Percentiles rank a stretch among this genome's conserved stretches.
These are phyloP conservation scores for Cladophialophora chaetospira DNA, from an alignment of 2,329 filamentous ascomycete genomes.

Conservation along the genomic window DNA sequence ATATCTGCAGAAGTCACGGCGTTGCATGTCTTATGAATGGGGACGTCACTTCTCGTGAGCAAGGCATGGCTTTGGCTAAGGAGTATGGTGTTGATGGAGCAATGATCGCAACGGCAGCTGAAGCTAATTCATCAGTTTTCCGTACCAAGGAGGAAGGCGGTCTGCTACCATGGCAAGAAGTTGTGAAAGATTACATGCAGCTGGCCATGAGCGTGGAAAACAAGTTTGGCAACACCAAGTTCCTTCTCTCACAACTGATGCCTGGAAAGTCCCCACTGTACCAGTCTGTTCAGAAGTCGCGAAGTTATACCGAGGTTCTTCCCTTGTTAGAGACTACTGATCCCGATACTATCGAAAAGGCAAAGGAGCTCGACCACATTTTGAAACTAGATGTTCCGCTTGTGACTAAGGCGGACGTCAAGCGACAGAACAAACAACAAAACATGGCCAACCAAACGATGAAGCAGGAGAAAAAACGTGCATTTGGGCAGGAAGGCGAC, in stretches of 20 bases:
- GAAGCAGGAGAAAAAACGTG: slow-evolving; percentile 28
- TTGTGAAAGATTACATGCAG: slow-evolving; percentile 74
- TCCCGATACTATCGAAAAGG: slow-evolving; percentile 57
- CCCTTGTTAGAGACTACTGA: slow-evolving; percentile 65
- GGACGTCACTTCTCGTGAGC: slow-evolving; percentile 75
- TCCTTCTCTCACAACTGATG: slow-evolving; percentile 79
- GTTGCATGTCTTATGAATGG: slow-evolving; percentile 96
- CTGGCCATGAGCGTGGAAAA: slow-evolving; percentile 78
- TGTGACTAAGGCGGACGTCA: slow-evolving; percentile 31
- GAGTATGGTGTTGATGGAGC: slow-evolving; percentile 89
- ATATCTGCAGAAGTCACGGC: slow-evolving; percentile 77
- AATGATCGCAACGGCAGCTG: slow-evolving; percentile 94
- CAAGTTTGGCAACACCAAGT: slow-evolving; percentile 90
- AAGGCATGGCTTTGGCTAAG: slow-evolving; percentile 69
- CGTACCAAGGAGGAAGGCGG: slow-evolving; percentile 69
- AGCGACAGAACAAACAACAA: slow-evolving; percentile 30
- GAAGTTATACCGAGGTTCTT: slow-evolving; percentile 72
- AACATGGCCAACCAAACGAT: slow-evolving; percentile 26
- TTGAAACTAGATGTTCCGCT: slow-evolving; percentile 59
- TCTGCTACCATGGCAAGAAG: slow-evolving; percentile 71
- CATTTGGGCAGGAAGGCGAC: slow-evolving; percentile 12
- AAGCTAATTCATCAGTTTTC: slow-evolving; percentile 90
- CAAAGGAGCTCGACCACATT: slow-evolving; percentile 65
- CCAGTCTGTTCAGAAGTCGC: slow-evolving; percentile 63
- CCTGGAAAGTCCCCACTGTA: slow-evolving; percentile 73